Base-by-base conservation (phyloP, 139 green algal genomes). In the Eudorina sp. region DNA sequence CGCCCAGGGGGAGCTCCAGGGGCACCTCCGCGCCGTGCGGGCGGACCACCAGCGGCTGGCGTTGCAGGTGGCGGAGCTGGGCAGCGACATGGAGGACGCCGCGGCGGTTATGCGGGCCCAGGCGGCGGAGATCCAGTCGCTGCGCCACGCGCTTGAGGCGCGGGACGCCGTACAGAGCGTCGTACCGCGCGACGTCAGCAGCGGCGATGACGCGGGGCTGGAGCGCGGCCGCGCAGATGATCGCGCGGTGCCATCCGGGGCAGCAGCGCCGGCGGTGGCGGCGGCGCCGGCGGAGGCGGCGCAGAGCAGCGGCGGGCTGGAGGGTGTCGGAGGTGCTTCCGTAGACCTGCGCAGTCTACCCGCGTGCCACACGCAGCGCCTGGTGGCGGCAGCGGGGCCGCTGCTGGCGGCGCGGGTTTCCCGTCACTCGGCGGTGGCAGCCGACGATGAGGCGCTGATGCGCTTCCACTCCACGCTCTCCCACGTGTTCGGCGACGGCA, bases 371-470 rank as follows among this genome's bases (percentile, higher is more conserved):
- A 31, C 46, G 19, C 60, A 60, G 8, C 80, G 80, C 3, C 2
- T 86, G 60, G 60, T 25, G 60, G 80, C 80, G 29, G 60, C 60
- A 3, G 80, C 80, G 60, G 80, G 80, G 60, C 80, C 80, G 80
- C 16, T 86, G 60, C 43, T 86, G 80, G 1, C 58, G 41, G 41
- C 80, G 27, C 60, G 80, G 23, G 58, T 86, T 58, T 23, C 11
- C 53, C 53, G 29, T 16, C 80, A 86, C 29, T 77, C 80, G 29
- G 29, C 14, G 27, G 80, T 86, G 13, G 19, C 46, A 6, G 80
- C 60, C 29, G 80, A 86, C 40, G 41, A 86, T 58, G n/a, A 43
- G 29, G 38, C 43, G 41, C 60, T 86, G 25, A 87, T 78, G 81
- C 64, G 45, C 31, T 36, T 68, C 21, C 60, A 87, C 45, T 36